Conservation (phyloP, 805 yeast genomes). For the Lachancea cidri region DNA sequence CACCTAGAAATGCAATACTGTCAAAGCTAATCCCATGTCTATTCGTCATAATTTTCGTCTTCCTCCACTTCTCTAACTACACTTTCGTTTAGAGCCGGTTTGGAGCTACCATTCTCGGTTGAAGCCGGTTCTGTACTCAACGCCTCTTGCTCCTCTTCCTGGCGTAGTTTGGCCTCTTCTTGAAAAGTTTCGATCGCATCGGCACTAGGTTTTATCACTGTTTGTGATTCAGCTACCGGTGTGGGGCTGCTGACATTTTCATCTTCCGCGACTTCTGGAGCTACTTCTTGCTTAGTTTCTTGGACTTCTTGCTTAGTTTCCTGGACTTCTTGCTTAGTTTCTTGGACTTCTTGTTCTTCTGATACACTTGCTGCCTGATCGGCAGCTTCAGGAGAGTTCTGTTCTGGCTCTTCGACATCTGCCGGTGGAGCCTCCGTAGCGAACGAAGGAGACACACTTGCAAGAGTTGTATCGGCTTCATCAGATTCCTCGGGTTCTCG, state of each 20-base stretch:
- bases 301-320: too few species aligned
- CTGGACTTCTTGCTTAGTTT: constrained; percentile 1
- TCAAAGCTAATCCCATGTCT: constrained; percentile 10
- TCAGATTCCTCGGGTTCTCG: not conserved
- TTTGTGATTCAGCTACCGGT: constrained; percentile 5
- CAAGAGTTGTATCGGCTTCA: not conserved
- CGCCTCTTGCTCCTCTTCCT: constrained; percentile 31
- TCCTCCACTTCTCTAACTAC: constrained; percentile 39
- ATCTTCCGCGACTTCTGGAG: not conserved
- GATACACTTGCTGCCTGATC: not conserved
- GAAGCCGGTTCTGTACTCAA: constrained; percentile 12
- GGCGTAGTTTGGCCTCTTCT: constrained; percentile 38
- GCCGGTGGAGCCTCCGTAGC: not conserved
- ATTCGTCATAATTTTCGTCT: constrained; percentile 44
- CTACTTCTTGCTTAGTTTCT: not conserved
- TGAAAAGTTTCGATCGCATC: constrained; percentile 36
- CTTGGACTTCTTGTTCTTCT: too few species aligned
- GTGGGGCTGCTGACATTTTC: not conserved
- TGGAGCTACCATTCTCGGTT: constrained; percentile 8
- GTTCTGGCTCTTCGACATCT: not conserved
- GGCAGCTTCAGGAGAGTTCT: not conserved
- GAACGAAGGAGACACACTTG: not conserved
- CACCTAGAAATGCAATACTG: not conserved
- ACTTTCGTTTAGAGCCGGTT: constrained; percentile 17
- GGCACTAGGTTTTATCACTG: constrained; percentile 32